Percentiles rank a stretch among this genome's conserved stretches.
phyloP scores from a whole-genome alignment of 2,329 filamentous ascomycete species.

The Trematosphaeria pertusa region DNA sequence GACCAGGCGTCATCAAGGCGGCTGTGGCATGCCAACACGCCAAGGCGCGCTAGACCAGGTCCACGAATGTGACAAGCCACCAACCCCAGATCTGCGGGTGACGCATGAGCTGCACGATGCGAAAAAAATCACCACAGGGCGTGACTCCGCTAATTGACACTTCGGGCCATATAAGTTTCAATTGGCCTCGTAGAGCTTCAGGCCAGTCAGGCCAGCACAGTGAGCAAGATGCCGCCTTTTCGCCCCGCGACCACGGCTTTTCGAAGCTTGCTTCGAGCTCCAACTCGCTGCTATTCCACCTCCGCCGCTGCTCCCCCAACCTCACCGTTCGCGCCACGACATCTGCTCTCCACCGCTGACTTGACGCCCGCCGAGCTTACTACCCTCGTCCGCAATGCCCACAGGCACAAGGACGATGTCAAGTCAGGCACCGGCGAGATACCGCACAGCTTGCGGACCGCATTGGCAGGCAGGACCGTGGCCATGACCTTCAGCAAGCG shows the following conservation, averaged over 20 bases:
- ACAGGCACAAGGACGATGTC: conserved; percentile 75
- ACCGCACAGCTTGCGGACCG: conserved; percentile 65
- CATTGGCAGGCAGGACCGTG: conserved; percentile 78
- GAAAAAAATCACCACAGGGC: conserved; percentile 14
- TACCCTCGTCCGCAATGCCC: conserved; percentile 82
- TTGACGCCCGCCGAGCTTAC: conserved; percentile 80
- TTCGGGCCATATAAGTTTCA: conserved; percentile 15
- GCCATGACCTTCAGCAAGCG: conserved; percentile 98
- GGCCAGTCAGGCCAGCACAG: conserved; percentile 5
- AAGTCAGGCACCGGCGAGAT: conserved; percentile 67
- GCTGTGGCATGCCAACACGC: conserved; percentile 5
- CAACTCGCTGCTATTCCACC: conserved; percentile 37
- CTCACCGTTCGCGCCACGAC: conserved; percentile 72
- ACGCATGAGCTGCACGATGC: conserved; percentile 8
- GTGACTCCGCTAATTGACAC: conserved; percentile 25
- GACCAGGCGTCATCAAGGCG: conserved; percentile 11
- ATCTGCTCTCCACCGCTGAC: conserved; percentile 91
- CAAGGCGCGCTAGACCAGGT: conserved; percentile 15
- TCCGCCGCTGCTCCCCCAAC: conserved; percentile 51
- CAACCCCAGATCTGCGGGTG: conserved; percentile 23
- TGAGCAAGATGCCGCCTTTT: conserved; percentile 39
- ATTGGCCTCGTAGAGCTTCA: conserved; percentile 11
- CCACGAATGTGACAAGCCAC: conserved; percentile 10
- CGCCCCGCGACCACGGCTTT: conserved; percentile 38
- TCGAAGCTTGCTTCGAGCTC: conserved; percentile 39